Conservation (phyloP, 164 flowering plant species). For the Magnolia officinalis region DNA sequence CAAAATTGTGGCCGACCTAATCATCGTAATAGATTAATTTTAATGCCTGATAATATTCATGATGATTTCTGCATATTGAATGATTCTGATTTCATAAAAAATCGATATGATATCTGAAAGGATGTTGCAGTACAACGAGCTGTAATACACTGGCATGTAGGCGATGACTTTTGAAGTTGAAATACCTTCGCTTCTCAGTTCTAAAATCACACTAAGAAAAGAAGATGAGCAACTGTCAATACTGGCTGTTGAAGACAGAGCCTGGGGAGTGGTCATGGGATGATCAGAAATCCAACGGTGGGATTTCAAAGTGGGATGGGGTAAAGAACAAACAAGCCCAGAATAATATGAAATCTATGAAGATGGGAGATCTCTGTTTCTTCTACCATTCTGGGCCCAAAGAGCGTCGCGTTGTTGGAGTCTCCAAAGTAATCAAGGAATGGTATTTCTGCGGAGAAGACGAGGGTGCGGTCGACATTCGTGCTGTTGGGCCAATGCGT, state of each 20-base stretch:
- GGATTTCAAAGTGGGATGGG: slow-evolving; percentile 80
- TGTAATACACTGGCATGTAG: no score
- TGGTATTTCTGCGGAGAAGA: slow-evolving; percentile 47
- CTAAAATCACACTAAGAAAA: no score
- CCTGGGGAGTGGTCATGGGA: slow-evolving; percentile 95
- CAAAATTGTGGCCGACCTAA: no score
- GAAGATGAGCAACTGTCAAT: slow-evolving; percentile 14
- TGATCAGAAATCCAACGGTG: slow-evolving; percentile 74
- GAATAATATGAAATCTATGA: slow-evolving; percentile 78
- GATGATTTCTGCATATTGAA: no score
- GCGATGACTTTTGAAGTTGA: no score
- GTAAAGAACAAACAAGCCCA: slow-evolving; percentile 94
- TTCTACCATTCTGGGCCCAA: slow-evolving; percentile 93
- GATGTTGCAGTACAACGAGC: no score
- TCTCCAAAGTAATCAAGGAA: slow-evolving; percentile 57
- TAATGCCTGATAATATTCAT: no score
- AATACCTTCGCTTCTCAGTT: no score
- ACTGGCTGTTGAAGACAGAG: slow-evolving; percentile 91
- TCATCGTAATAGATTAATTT: no score
- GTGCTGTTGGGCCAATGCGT: slow-evolving; percentile 82
- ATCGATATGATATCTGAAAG: no score
- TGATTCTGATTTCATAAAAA: no score
- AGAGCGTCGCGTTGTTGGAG: slow-evolving; percentile 77
- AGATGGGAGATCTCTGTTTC: slow-evolving; percentile 67
- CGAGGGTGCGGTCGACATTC: slow-evolving; percentile 62